Base-by-base conservation (phyloP, 2,329 filamentous ascomycete species). In the Chaetomiaceae sp. region DNA sequence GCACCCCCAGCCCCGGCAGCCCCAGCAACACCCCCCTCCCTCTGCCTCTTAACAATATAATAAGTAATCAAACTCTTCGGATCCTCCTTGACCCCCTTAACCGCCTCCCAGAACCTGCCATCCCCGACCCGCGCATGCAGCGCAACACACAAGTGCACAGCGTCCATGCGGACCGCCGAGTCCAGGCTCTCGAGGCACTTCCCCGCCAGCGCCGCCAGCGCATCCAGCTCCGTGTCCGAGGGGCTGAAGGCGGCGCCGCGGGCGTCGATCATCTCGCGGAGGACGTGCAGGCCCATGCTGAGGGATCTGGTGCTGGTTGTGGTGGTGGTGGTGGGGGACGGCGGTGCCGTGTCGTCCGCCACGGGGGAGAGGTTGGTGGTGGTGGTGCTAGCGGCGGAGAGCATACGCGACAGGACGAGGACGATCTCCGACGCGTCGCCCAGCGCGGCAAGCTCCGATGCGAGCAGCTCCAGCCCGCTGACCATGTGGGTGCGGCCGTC, bases 31-130 rank as follows among this genome's bases (percentile, higher is more conserved):
- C 51, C 58, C 20, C 25, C 25, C 67, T 85, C 82, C 46, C 81
- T 71, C 67, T 85, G 81, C 64, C 76, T 75, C 73, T 85, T 85
- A 35, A 87, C 86, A 62, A 90, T 85, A 66, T 90, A 91, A 65
- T 91, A 91, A 9, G 85, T 90, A 60, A 91, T 83, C 54, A 91
- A 67, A 58, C 84, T 89, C 72, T 89, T 81, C 19, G 86, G 81
- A 57, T 88, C 86, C 57, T 89, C 86, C 62, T 80, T 78, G 27
- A 87, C 75, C 9, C 71, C 76, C 51, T 74, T 79, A 60, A 90
- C 73, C 20, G 77, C 76, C 30, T 76, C 77, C 87, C 87, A 92
- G 64, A 91, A 91, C 25, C 62, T 63, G 9, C 61, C 67, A 48
- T 84, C 81, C 12, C 82, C 81, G 8, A 85, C 73, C 10, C 78